phyloP scores from a whole-genome alignment of 2,329 filamentous ascomycete species.

The Penicillium sumatraense region DNA sequence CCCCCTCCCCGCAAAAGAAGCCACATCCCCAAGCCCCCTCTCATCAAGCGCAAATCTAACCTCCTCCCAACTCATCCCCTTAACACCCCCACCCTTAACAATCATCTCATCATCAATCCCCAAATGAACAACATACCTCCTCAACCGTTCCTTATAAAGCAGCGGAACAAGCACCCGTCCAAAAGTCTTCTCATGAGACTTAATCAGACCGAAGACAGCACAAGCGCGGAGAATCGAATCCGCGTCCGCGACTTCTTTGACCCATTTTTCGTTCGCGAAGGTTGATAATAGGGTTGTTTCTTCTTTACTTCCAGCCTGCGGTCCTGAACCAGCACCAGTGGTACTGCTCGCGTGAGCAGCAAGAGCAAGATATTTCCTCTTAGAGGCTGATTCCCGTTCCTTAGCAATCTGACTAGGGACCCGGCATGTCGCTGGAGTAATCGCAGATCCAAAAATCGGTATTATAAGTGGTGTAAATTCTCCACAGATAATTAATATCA shows the following conservation, averaged over 20 bases:
- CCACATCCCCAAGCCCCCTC: conserved; percentile 57
- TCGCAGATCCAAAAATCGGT: conserved; percentile 66
- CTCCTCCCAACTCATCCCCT: conserved; percentile 65
- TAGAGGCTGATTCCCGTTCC: conserved; percentile 59
- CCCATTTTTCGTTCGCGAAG: conserved; percentile 27
- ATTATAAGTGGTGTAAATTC: conserved; percentile 86
- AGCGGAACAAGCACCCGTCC: conserved; percentile 30
- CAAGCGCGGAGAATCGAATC: conserved; percentile 38
- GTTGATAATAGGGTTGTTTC: conserved; percentile 31
- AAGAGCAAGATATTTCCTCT: conserved; percentile 36
- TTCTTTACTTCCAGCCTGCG: no score
- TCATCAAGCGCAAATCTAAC: conserved; percentile 72
- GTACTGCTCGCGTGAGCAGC: not conserved
- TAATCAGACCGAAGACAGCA: conserved; percentile 39
- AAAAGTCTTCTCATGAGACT: conserved; percentile 48
- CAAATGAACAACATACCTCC: conserved; percentile 65
- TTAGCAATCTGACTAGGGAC: conserved; percentile 75
- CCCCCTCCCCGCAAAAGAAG: conserved; percentile 20
- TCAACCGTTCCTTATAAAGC: conserved; percentile 60
- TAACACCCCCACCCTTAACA: conserved; percentile 58
- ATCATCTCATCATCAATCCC: conserved; percentile 74
- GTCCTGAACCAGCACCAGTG: no score
- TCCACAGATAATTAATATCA: conserved; percentile 77
- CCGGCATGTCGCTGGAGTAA: conserved; percentile 81
- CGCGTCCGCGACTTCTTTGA: conserved; percentile 28